Percentiles rank a stretch among this genome's conserved stretches.
Evolutionary conservation across 129 eudicot genomes (phyloP).

Genomic region (Chrysanthemum makinoi): DNA sequence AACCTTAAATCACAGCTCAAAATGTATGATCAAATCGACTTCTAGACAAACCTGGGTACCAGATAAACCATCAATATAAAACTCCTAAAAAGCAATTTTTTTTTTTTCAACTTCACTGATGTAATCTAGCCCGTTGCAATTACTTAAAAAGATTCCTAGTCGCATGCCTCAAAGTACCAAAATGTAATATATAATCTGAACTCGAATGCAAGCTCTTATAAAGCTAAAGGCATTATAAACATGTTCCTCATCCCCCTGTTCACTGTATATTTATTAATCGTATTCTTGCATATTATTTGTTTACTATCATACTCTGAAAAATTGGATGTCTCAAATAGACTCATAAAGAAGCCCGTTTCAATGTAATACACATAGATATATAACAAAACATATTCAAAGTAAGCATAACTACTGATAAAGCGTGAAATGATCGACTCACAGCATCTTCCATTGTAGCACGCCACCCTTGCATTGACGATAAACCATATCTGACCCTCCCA

Average conservation of each 20-base stretch:
- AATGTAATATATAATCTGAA: too few relatives aligned
- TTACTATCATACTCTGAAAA: not conserved
- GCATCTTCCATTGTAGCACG: conserved; percentile 97
- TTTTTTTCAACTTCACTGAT: not conserved
- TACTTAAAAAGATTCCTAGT: not conserved
- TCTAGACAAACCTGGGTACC: not conserved
- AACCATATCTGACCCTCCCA: conserved; percentile 63
- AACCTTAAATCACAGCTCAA: too few relatives aligned
- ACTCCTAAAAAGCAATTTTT: not conserved
- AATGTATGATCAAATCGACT: not conserved
- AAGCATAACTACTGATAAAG: not conserved
- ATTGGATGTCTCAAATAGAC: not conserved
- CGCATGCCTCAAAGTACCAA: too few relatives aligned
- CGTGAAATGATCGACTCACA: conserved; percentile 46
- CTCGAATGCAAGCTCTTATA: too few relatives aligned
- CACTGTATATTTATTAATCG: too few relatives aligned
- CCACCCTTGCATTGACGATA: conserved; percentile 99
- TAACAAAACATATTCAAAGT: not conserved
- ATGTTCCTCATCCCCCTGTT: too few relatives aligned
- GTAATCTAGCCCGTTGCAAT: not conserved
- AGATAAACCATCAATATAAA: not conserved
- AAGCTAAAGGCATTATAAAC: too few relatives aligned
- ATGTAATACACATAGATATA: not conserved
- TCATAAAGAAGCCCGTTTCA: not conserved
- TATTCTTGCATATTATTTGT: not conserved